Evolutionary conservation across 78 protist species (phyloP), one percentile per base, ranked within the genome.

Genomic region (Bigelowiella natans): DNA sequence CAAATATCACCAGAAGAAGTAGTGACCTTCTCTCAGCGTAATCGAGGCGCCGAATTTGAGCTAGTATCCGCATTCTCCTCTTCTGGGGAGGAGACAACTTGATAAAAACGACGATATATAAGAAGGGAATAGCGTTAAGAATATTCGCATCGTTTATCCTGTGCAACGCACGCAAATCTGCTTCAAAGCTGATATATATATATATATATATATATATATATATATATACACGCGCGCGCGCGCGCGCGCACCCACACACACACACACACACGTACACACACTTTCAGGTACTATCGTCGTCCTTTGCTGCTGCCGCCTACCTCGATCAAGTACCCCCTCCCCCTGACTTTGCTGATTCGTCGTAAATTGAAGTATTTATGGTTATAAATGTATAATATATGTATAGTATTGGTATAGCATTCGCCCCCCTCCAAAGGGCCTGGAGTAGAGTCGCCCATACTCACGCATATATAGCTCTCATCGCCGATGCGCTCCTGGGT

Each of bases 281-380:
- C 18, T 26, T 51, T 26, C 18, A 51, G 7, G 18, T n/a, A n/a
- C 87, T 91, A 51, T 87, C 90, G 1, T 73, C 88, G 1, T 26
- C 73, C 28, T 91, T 91, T 39, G 93, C 93, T 28, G 93, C 93
- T 0, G 93, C 93, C 0, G 93, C 90, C 2, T 91, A 91, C 90
- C 87, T 91, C 30, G 93, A 91, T 88, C 31, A 0, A n/a, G 7
- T 1, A 7, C 73, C 34, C 18, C 18, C 34, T 51, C 34, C 73
- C 7, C 11, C 18, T 31, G 7, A 26, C 34, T 51, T 26, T 51
- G 18, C 73, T 26, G 7, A 51, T 26, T 51, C 7, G 7, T 26
- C 18, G 18, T 51, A 51, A 26, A 51, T 51, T 26, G 7, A 51
- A 26, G 18, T 51, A 51, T 51, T 26, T 51, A 51, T 51, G 18